phyloP scores from a whole-genome alignment of 257 asterid species.

The Forsythia suspensa region DNA sequence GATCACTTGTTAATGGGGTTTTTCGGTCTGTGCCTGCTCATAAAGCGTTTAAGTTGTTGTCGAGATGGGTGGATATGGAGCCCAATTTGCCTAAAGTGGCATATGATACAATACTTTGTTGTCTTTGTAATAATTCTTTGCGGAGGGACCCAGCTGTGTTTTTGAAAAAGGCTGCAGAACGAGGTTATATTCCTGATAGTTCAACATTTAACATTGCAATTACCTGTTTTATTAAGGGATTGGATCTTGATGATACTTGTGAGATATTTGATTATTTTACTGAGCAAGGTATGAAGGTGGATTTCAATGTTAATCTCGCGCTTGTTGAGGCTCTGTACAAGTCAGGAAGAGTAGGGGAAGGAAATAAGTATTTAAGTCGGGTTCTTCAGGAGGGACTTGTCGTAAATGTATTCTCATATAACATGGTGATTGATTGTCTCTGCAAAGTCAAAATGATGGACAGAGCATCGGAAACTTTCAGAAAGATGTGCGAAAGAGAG shows the following conservation, averaged over 20 bases:
- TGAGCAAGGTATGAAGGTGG: constrained; percentile 49
- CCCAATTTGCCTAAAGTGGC: constrained; percentile 57
- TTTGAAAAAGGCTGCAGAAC: constrained; percentile 40
- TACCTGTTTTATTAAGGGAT: constrained; percentile 67
- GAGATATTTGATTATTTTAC: constrained; percentile 52
- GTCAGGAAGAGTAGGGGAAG: constrained; percentile 54
- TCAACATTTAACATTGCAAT: constrained; percentile 53
- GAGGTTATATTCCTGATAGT: constrained; percentile 69
- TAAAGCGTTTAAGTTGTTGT: constrained; percentile 56
- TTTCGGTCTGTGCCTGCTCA: constrained; percentile 52
- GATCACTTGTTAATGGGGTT: constrained; percentile 79
- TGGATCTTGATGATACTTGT: constrained; percentile 61
- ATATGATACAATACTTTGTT: constrained; percentile 54
- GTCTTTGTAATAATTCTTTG: constrained; percentile 53
- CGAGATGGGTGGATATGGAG: constrained; percentile 59
- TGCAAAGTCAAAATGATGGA: constrained; percentile 73
- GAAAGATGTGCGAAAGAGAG: constrained; percentile 54
- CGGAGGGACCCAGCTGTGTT: constrained; percentile 50
- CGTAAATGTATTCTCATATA: constrained; percentile 52
- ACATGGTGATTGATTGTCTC: constrained; percentile 78
- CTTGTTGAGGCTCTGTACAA: constrained; percentile 61
- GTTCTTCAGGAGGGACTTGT: constrained; percentile 48
- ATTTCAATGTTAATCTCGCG: constrained; percentile 49
- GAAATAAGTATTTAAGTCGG: constrained; percentile 52
- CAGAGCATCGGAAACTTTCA: constrained; percentile 54